phyloP scores from a whole-genome alignment of 2,329 filamentous ascomycete species.

The Juglanconis juglandina region DNA sequence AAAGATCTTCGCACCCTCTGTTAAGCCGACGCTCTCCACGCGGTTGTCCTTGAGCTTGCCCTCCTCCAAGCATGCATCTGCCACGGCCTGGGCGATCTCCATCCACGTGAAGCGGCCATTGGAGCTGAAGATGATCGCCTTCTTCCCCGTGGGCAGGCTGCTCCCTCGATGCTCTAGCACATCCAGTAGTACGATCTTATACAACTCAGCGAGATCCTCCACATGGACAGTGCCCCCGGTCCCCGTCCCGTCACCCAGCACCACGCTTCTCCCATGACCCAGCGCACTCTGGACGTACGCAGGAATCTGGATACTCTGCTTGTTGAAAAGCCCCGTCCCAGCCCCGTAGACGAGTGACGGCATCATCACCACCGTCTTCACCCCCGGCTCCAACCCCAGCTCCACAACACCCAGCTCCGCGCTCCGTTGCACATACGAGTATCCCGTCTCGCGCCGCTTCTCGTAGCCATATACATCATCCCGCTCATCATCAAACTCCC shows the following conservation, averaged over 20 bases:
- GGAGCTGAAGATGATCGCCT: slow-evolving; percentile 48
- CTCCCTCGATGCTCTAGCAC: neutral
- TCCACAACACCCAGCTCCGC: slow-evolving; percentile 42
- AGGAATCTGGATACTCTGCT: slow-evolving; percentile 39
- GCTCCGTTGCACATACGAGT: slow-evolving; percentile 40
- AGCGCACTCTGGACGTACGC: neutral
- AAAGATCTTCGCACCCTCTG: neutral
- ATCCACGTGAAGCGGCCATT: neutral
- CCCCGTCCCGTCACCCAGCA: slow-evolving; percentile 1
- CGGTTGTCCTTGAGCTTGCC: neutral
- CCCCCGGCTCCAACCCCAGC: slow-evolving; percentile 33
- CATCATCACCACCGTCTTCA: slow-evolving; percentile 46
- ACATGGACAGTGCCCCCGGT: slow-evolving; percentile 1
- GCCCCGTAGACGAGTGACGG: slow-evolving; percentile 45
- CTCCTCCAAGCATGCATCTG: neutral
- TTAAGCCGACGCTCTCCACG: neutral
- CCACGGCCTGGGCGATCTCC: neutral
- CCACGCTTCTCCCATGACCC: neutral
- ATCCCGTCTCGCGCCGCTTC: slow-evolving; percentile 31
- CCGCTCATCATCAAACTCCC: slow-evolving; percentile 38
- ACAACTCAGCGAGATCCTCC: slow-evolving; percentile 8
- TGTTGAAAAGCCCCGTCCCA: slow-evolving; percentile 41
- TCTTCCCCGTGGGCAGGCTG: slow-evolving; percentile 22
- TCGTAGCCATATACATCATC: slow-evolving; percentile 43
- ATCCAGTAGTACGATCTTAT: neutral